Evolutionary conservation across 2,329 filamentous ascomycete species (phyloP), one percentile per base, ranked within the genome.

Genomic region (Fusarium sublunatum): DNA sequence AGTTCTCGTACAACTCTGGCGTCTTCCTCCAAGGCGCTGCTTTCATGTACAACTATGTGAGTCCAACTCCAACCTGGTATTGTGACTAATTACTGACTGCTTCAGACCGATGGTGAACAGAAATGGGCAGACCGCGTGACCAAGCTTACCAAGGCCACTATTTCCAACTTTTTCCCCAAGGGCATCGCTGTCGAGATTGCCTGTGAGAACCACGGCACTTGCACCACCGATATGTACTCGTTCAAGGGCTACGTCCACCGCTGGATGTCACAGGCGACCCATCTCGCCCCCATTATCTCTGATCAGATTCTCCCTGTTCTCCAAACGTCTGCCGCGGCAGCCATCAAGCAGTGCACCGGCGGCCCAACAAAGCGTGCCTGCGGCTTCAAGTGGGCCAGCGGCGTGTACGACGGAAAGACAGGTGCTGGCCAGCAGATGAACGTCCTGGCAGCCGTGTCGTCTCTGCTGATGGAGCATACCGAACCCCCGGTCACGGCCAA

Each of bases 1-100:
- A 88, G 64, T 89, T 85, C 77, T 83, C 85, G 0, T 87, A 88
- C 71, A 87, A 86, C 67, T 82, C 85, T 34, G 87, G 84, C 19
- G 78, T 86, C 4, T 85, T 83, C 55, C 69, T 88, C 5, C 78
- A 83, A 29, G 88, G 87, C 3, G 82, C 83, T 2, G 87, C 87
- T 3, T 83, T 83, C 69, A 86, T 90, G 86, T 90, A 87, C 73
- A 88, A 89, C 66, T 79, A 75, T 40, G 80, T 82, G 70, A 66
- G 79, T 74, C 6, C 5, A 29, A 3, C 22, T 7, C 24, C 26
- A 3, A 11, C 7, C 40, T 7, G 7, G 19, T 2, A 38, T 19
- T 25, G 13, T 31, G 13, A 6, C 13, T 24, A 13, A 6, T 28
- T 13, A 10, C 55, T 69, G 40, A 70, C 42, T 36, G 40, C 10